Evolutionary conservation across 2,329 filamentous ascomycete genomes (phyloP).

Genomic region (Venturia nashicola): DNA sequence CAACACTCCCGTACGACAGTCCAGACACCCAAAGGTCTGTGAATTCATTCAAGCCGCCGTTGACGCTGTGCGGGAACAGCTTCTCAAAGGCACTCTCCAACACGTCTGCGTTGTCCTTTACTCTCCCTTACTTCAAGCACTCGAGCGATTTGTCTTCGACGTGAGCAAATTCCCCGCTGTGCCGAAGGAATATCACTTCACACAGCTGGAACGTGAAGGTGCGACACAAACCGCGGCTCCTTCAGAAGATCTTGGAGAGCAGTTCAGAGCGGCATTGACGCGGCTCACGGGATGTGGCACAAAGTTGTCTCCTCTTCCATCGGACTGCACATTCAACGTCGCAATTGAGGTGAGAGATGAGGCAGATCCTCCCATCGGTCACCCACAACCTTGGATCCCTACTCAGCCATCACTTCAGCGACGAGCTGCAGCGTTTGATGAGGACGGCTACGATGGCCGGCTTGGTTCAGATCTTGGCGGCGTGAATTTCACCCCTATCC

Average conservation of each 20-base stretch:
- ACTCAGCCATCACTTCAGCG: slow-evolving; percentile 36
- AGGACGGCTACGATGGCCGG: slow-evolving; percentile 15
- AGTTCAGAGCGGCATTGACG: slow-evolving; percentile 55
- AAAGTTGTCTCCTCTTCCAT: slow-evolving; percentile 44
- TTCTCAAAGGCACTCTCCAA: slow-evolving; percentile 44
- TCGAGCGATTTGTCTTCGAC: slow-evolving; percentile 50
- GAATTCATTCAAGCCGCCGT: slow-evolving; percentile 76
- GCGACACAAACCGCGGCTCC: background rate
- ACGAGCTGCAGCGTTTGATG: slow-evolving; percentile 11
- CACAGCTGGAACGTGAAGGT: slow-evolving; percentile 30
- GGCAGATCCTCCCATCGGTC: slow-evolving; percentile 32
- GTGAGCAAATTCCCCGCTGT: slow-evolving; percentile 44
- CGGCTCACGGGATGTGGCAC: slow-evolving; percentile 49
- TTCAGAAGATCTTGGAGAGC: slow-evolving; percentile 52
- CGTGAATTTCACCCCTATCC: slow-evolving; percentile 46
- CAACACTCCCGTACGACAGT: slow-evolving; percentile 75
- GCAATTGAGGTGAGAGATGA: slow-evolving; percentile 59
- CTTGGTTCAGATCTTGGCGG: slow-evolving; percentile 34
- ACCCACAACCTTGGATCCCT: slow-evolving; percentile 49
- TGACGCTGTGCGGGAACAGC: slow-evolving; percentile 55
- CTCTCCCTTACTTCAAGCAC: slow-evolving; percentile 36
- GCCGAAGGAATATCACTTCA: slow-evolving; percentile 32
- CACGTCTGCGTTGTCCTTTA: slow-evolving; percentile 46
- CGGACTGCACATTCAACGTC: slow-evolving; percentile 62
- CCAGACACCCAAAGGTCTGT: slow-evolving; percentile 74